These are phyloP conservation scores for Linnemannia zychae DNA, from an alignment of 192 early-diverging fungal species.

Conservation along the genomic window DNA sequence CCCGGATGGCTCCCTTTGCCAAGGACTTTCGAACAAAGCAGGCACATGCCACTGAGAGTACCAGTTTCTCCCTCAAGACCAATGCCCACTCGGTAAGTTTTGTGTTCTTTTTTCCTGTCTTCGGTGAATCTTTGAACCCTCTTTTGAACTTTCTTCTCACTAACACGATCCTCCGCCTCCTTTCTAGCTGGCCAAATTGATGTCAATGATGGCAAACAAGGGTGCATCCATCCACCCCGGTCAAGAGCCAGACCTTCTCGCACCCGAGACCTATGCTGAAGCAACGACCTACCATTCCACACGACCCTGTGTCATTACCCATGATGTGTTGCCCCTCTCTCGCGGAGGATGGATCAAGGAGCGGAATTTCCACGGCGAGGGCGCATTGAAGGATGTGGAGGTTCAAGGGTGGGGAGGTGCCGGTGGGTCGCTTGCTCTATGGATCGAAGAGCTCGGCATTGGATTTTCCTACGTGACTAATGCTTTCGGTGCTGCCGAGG, in stretches of 20 bases:
- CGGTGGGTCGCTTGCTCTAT: conserved; percentile 70
- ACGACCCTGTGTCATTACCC: conserved; percentile 27
- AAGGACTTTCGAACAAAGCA: conserved; percentile 36
- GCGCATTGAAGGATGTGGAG: conserved; percentile 46
- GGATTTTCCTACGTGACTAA: conserved; percentile 73
- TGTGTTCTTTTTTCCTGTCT: neutral
- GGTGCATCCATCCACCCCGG: conserved; percentile 51
- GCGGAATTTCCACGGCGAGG: conserved; percentile 30
- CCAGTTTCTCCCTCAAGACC: conserved; percentile 55
- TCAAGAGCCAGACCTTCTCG: conserved; percentile 43
- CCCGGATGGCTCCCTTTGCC: conserved; percentile 32
- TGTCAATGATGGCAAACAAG: conserved; percentile 72
- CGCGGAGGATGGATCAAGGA: conserved; percentile 34
- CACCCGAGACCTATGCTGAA: conserved; percentile 30
- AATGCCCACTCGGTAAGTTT: conserved; percentile 50
- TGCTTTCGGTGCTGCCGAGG: conserved; percentile 56
- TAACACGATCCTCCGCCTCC: neutral
- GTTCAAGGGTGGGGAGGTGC: conserved; percentile 74
- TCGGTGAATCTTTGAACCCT: neutral
- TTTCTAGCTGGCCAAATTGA: conserved; percentile 67
- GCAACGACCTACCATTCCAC: conserved; percentile 29
- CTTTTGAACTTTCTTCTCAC: neutral
- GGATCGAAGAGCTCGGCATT: conserved; percentile 68
- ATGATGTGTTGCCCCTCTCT: conserved; percentile 27
- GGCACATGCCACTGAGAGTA: conserved; percentile 46